Evolutionary conservation across 352 stramenopile species (phyloP), one percentile per base, ranked within the genome.

Genomic region (Phytopythium aichiense): DNA sequence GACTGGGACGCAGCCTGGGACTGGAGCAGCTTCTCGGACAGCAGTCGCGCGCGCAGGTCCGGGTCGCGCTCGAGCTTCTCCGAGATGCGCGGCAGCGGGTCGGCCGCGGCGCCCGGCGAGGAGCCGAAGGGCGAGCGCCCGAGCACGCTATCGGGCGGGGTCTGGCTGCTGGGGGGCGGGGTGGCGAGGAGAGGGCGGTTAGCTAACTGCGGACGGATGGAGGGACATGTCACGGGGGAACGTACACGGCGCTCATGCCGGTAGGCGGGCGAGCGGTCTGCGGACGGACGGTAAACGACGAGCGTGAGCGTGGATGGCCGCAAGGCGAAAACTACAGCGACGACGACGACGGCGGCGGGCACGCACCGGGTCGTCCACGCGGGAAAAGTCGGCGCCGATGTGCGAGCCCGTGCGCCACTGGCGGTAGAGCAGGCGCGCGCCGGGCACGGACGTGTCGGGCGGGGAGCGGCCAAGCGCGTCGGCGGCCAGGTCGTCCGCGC

Each of bases 351-450:
- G 11, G 9, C 18, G 33, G 7, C 33, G 33, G 33, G 7, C 33
- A 48, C 18, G 20, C 16, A 45, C 13, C 38, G 38, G 13, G 38
- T 45, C 48, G 48, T 76, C 68, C 0, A 79, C 50, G 33, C 64
- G 68, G 4, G 63, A 56, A 23, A 79, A 56, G 49, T 80, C 73
- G 2, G 64, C 74, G 25, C 74, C 76, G 6, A 79, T 63, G 63
- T 82, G 72, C 31, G 81, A 79, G 46, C 77, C 69, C 22, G 82
- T 90, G 61, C 85, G 82, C 85, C 85, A 92, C 74, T 92, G 75
- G 55, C 85, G 79, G 54, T 94, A 94, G 56, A 89, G 70, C 48
- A 94, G 62, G 12, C 85, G 82, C 57, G 81, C 77, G 65, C 91
- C 82, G 22, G 82, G 85, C 40, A 79, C 70, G 15, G 81, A 82